Evolutionary conservation across 2,329 filamentous ascomycete genomes (phyloP), one percentile per base, ranked within the genome.

Genomic region (Penicillium vulpinum): DNA sequence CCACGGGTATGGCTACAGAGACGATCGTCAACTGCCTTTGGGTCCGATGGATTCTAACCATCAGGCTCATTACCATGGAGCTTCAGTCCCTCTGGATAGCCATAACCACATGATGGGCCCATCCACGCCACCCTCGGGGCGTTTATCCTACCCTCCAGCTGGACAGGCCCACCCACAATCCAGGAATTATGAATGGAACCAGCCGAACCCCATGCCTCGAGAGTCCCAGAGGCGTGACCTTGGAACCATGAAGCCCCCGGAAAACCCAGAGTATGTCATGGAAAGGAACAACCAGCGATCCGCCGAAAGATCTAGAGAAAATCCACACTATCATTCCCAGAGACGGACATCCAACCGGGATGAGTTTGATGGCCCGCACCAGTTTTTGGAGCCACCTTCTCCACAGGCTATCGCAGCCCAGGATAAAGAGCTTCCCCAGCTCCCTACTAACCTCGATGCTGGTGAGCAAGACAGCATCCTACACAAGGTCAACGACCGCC

Each of bases 361-460:
- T 79, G 91, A 94, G 75, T 95, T 95, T 75, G 91, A 94, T 75
- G 91, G 91, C 3, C 90, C 91, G 9, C 89, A 92, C 66, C 91
- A 95, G 73, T 88, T 92, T 64, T 80, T 95, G 62, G 86, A 90
- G 62, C 84, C 86, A 44, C 90, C 90, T 38, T 81, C 87, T 22
- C 82, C 87, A 54, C 85, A 88, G 62, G 86, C 88, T 67, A 83
- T 91, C 64, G 88, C 89, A 60, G 83, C 87, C 73, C 88, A 91
- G 76, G 90, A 92, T 72, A 85, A 88, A 63, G 89, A 93, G 69
- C 81, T 95, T 49, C 90, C 90, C 21, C 87, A 90, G 73, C 85
- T 94, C 31, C 91, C 91, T 45, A 92, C 90, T 67, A 91, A 92
- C 72, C 83, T 95, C 48, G 84, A 90, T 67, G 87, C 91, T 52